Conservation (phyloP, 768 basidiomycete species). For the Russula lepida region DNA sequence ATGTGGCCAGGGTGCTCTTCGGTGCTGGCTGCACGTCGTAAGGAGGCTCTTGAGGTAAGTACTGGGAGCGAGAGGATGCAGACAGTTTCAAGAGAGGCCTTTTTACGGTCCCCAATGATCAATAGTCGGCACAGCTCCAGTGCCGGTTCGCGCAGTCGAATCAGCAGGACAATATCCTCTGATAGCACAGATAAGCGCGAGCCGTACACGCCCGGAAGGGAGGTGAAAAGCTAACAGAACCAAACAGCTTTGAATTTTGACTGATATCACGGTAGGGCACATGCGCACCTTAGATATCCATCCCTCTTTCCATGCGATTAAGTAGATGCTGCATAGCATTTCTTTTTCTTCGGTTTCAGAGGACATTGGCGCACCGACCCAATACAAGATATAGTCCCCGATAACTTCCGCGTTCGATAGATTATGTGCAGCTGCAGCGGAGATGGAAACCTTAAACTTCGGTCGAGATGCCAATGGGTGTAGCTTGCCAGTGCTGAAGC, state of each 20-base stretch:
- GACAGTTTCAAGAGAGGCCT: conserved; percentile 1
- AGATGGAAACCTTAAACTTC: background rate
- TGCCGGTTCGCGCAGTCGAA: conserved; percentile 6
- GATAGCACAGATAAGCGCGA: conserved; percentile 6
- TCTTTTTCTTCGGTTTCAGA: background rate
- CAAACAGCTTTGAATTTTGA: background rate
- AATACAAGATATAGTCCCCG: conserved; percentile 13
- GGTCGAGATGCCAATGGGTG: conserved; percentile 4
- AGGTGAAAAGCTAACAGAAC: background rate
- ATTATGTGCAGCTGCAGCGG: conserved; percentile 6
- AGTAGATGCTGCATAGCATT: conserved; percentile 5
- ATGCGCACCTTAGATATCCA: conserved; percentile 6
- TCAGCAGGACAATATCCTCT: background rate
- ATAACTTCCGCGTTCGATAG: conserved; percentile 12
- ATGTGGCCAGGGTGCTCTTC: conserved; percentile 10
- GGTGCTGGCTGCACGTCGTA: conserved; percentile 7
- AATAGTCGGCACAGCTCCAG: conserved; percentile 7
- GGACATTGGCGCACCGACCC: conserved; percentile 1
- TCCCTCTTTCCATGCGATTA: conserved; percentile 13
- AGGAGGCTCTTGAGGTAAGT: background rate
- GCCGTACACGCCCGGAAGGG: conserved; percentile 1
- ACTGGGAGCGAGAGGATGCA: conserved; percentile 6
- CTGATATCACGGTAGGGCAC: background rate
- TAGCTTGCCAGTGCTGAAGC: conserved; percentile 3
- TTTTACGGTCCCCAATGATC: background rate